Conservation (phyloP, 495 filamentous ascomycete genomes). For the Daldinia decipiens region DNA sequence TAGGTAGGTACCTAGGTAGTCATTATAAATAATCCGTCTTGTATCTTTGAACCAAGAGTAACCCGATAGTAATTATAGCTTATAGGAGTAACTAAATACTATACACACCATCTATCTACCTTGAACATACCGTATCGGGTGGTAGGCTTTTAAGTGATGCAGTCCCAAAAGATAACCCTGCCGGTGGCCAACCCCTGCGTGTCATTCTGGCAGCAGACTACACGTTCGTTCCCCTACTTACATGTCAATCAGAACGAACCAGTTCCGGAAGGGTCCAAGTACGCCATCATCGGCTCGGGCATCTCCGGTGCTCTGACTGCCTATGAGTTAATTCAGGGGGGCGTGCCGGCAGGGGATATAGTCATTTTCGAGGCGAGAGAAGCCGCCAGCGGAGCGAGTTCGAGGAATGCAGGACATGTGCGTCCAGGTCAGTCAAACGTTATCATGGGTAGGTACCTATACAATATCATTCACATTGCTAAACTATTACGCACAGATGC, state of each 20-base stretch:
- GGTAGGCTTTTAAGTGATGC: conserved; percentile 1
- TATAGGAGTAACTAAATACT: neutral
- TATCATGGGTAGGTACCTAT: no score
- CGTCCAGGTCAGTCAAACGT: conserved; percentile 39
- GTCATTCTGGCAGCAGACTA: conserved; percentile 44
- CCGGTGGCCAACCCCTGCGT: conserved; percentile 38
- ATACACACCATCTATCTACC: neutral
- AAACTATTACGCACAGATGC: conserved; percentile 27
- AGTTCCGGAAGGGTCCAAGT: conserved; percentile 31
- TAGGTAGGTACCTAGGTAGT: neutral
- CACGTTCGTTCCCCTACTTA: conserved; percentile 43
- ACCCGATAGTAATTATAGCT: neutral
- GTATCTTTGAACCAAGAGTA: neutral
- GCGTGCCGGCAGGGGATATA: conserved; percentile 42
- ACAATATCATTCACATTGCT: neutral
- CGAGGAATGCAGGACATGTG: conserved; percentile 49
- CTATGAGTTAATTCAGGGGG: conserved; percentile 44
- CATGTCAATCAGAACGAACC: conserved; percentile 34
- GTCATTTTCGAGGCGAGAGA: conserved; percentile 47
- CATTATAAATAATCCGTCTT: neutral
- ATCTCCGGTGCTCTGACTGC: conserved; percentile 46
- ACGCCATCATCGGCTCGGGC: conserved; percentile 46
- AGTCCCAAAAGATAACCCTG: conserved; percentile 14
- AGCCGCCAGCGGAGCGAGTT: conserved; percentile 48
- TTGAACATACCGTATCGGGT: neutral